A percentile compares a stretch with the other conserved stretches of the same genome.
These are phyloP conservation scores for Botryotinia convoluta DNA, from an alignment of 2,329 filamentous ascomycete species.

Conservation along the genomic window DNA sequence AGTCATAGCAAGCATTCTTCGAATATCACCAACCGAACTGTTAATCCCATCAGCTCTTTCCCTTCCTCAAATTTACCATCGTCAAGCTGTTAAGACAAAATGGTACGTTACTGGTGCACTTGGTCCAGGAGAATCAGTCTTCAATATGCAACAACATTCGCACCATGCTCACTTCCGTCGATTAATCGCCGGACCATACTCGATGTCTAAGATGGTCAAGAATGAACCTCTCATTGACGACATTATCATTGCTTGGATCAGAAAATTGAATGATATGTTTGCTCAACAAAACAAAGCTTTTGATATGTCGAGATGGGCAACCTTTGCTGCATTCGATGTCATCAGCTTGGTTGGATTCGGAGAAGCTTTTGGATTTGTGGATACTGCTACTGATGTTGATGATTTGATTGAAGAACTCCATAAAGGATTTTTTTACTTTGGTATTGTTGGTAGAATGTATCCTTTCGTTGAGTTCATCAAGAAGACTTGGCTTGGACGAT, in stretches of 20 bases:
- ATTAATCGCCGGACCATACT: constrained; percentile 51
- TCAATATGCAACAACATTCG: constrained; percentile 55
- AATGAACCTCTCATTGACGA: constrained; percentile 57
- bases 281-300: constrained; percentile 45
- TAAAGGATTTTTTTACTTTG: constrained; percentile 39
- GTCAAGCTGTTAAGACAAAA: constrained; percentile 54
- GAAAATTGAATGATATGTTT: constrained; percentile 48
- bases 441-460: constrained; percentile 47
- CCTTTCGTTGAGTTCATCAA: constrained; percentile 56
- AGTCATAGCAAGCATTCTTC: constrained; percentile 48
- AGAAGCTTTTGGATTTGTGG: constrained; percentile 54
- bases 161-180: constrained; percentile 53
- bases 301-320: constrained; percentile 56
- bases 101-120: constrained; percentile 59
- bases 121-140: constrained; percentile 53
- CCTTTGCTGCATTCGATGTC: constrained; percentile 51
- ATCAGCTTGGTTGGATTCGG: constrained; percentile 57
- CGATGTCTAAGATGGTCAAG: constrained; percentile 54
- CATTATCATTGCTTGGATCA: constrained; percentile 50
- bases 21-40: constrained; percentile 52
- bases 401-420: constrained; percentile 55
- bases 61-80: constrained; percentile 55
- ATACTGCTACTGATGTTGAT: constrained; percentile 50
- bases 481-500: constrained; percentile 50
- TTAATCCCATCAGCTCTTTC: constrained; percentile 52